Evolutionary conservation across 129 eudicot species (phyloP).

Genomic region (Centrapalus pauciflorus): DNA sequence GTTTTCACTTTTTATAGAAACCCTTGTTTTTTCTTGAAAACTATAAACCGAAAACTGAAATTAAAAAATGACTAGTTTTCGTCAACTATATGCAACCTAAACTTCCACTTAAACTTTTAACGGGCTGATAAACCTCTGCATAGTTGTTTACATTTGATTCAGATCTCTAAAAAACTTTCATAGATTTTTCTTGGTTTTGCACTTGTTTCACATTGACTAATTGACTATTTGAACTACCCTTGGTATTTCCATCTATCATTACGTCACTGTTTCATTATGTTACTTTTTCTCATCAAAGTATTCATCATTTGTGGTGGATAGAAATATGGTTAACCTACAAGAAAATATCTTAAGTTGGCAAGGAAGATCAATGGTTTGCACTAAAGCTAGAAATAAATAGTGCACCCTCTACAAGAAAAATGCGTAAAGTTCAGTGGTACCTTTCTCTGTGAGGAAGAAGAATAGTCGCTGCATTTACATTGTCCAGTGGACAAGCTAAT

Average conservation of each 20-base stretch:
- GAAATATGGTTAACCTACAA: too few species aligned
- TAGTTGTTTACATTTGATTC: neutral
- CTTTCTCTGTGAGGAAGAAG: constrained; percentile 87
- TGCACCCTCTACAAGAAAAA: neutral
- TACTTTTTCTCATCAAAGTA: neutral
- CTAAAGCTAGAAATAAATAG: neutral
- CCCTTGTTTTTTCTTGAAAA: too few species aligned
- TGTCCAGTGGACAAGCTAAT: constrained; percentile 78
- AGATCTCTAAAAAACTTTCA: neutral
- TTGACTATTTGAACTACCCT: neutral
- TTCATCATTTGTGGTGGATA: constrained; percentile 10
- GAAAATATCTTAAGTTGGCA: constrained; percentile 1
- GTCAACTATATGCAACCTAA: neutral
- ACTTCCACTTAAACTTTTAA: neutral
- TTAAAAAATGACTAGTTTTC: too few species aligned
- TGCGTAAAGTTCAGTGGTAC: constrained; percentile 25
- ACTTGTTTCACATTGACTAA: constrained; percentile 12
- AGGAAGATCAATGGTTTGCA: constrained; percentile 8
- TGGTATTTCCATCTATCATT: neutral
- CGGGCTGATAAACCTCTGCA: neutral
- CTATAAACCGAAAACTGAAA: too few species aligned
- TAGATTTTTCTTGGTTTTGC: neutral
- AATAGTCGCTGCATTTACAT: constrained; percentile 52
- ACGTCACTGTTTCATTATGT: neutral
- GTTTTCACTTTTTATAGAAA: too few species aligned